Evolutionary conservation across 108 stramenopile species (phyloP), one percentile per base, ranked within the genome.

Genomic region (Aurantiochytrium sp.): DNA sequence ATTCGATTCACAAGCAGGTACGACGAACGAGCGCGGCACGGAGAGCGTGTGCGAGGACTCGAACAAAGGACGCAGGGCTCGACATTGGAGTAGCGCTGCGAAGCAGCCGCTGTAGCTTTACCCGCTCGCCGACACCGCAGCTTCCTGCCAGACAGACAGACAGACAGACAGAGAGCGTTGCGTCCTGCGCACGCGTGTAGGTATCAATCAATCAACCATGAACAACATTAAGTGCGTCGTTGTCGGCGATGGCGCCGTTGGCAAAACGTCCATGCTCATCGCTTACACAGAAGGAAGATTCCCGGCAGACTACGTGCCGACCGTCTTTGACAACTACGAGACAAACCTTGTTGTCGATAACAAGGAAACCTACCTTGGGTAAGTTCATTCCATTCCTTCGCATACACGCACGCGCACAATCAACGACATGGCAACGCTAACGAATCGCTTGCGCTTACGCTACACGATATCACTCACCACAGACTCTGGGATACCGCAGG

Each of bases 241-340:
- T 16, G 58, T 90, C 12, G 92, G 92, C 14, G 92, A 92, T 44
- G 92, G 91, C 29, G 94, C 94, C 28, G 94, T 95, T 44, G 94
- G 94, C 44, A 95, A 95, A 58, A 95, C 94, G 51, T 95, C 93
- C 89, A 90, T 95, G 42, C 92, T 95, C 35, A 94, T 94, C 87
- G 90, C 92, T 58, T 95, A 95, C 92, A 95, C 94, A 42, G 92
- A 93, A 10, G 94, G 94, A 69, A 76, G 93, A 4, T 95, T 95
- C 91, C 94, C 94, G 5, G 91, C 91, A 49, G 94, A 94, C 59
- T 94, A 95, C 91, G 93, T 95, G 59, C 94, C 94, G 45, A 95
- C 94, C 6, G 87, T 87, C 19, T 92, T 92, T 44, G 93, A 94
- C 87, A 95, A 95, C 89, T 94, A 94, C 60, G 91, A 91, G 55